phyloP scores from a whole-genome alignment of 176 grass and related monocot genomes.

The Triticum aestivum region DNA sequence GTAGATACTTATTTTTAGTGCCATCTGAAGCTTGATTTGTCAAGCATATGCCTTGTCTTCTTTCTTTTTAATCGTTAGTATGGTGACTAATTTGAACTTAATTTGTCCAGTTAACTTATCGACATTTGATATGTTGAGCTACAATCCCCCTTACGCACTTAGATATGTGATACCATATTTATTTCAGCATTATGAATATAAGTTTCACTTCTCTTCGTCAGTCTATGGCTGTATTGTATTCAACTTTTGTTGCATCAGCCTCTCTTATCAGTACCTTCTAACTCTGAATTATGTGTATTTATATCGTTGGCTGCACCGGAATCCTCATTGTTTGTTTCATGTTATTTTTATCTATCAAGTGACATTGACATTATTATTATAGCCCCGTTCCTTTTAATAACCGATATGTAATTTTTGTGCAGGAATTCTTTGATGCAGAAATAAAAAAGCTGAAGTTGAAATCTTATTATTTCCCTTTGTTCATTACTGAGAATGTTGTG shows the following conservation, averaged over 20 bases:
- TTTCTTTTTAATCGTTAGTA: not conserved
- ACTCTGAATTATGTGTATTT: not conserved
- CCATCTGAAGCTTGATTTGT: not conserved
- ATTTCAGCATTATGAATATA: not conserved
- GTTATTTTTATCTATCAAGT: not conserved
- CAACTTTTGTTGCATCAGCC: not conserved
- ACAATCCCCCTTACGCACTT: not conserved
- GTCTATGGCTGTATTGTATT: not conserved
- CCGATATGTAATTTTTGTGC: conserved; percentile 1
- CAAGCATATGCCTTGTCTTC: not conserved
- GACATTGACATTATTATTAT: not conserved
- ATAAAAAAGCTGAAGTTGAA: conserved; percentile 87
- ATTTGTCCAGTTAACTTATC: not conserved
- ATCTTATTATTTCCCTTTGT: conserved; percentile 86
- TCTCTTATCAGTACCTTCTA: not conserved
- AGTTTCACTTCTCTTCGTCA: not conserved
- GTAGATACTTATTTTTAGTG: not conserved
- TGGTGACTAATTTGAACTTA: not conserved
- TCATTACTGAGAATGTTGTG: conserved; percentile 84
- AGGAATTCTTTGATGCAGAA: conserved; percentile 95
- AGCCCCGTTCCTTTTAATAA: not conserved
- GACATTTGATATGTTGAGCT: not conserved
- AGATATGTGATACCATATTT: not conserved
- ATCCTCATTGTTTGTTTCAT: not conserved
- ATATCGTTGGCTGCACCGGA: not conserved